Percentiles rank a stretch among this genome's conserved stretches.
Evolutionary conservation across 2,329 filamentous ascomycete species (phyloP).

Genomic region (Calonectria crousiana): DNA sequence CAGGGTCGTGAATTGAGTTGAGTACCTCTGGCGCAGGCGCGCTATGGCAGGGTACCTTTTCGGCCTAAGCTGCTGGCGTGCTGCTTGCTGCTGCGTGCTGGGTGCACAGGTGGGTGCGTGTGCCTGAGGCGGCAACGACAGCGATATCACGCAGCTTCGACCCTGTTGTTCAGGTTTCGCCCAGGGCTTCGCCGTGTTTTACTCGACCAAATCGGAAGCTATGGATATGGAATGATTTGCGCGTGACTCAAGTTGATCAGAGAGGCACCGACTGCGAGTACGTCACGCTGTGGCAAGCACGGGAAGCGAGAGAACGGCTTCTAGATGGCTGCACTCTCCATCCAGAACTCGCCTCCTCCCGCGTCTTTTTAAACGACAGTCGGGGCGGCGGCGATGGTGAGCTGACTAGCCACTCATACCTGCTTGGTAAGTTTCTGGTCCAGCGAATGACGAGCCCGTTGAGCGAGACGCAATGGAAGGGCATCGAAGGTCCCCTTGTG

Average conservation of each 20-base stretch:
- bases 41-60: conserved; percentile 24
- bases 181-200: conserved; percentile 12
- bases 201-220: conserved; percentile 18
- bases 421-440: conserved; percentile 40
- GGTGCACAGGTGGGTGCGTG: not conserved
- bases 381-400: conserved; percentile 40
- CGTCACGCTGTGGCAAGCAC: conserved; percentile 17
- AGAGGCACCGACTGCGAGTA: conserved; percentile 9
- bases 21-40: conserved; percentile 10
- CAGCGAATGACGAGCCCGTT: conserved; percentile 36
- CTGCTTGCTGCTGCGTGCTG: not conserved
- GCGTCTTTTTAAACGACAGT: conserved; percentile 35
- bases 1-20: conserved; percentile 35
- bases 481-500: conserved; percentile 37
- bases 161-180: conserved; percentile 12
- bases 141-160: conserved; percentile 13
- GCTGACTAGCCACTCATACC: conserved; percentile 39
- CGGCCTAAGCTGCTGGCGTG: not conserved
- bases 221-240: conserved; percentile 20
- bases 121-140: conserved; percentile 17
- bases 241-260: conserved; percentile 9
- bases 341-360: conserved; percentile 38
- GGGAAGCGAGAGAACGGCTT: conserved; percentile 5
- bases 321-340: conserved; percentile 15
- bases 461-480: conserved; percentile 39